These are phyloP conservation scores for Melanomma pulvis-pyrius DNA, from an alignment of 495 filamentous ascomycete genomes.

Conservation along the genomic window DNA sequence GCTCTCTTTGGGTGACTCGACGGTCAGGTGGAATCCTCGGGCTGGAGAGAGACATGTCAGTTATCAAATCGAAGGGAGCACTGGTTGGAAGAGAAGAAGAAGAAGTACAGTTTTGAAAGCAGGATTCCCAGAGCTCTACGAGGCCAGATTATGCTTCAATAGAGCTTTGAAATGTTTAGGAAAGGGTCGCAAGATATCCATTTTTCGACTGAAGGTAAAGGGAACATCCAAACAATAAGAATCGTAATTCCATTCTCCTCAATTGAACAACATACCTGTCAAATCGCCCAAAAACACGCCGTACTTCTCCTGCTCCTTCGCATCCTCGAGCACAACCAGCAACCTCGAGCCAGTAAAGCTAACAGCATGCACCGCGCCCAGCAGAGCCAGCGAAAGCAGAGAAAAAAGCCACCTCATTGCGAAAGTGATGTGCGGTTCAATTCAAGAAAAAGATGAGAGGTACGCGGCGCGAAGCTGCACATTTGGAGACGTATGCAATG, in stretches of 20 bases:
- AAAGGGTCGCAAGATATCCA: background rate
- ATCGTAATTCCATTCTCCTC: background rate
- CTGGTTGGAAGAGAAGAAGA: background rate
- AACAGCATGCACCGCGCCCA: slow-evolving; percentile 69
- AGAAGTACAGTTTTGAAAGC: background rate
- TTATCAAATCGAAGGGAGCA: slow-evolving; percentile 7
- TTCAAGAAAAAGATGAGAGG: background rate
- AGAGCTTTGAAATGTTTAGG: background rate
- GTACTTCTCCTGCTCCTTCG: slow-evolving; percentile 74
- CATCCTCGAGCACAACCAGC: slow-evolving; percentile 84
- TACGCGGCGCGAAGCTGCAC: slow-evolving; percentile 9
- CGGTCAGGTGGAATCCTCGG: slow-evolving; percentile 77
- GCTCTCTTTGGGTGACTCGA: slow-evolving; percentile 85
- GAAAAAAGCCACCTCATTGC: slow-evolving; percentile 78
- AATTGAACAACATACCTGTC: slow-evolving; percentile 58
- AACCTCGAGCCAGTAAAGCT: slow-evolving; percentile 81
- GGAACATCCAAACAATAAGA: background rate
- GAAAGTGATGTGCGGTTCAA: slow-evolving; percentile 9
- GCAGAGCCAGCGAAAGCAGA: slow-evolving; percentile 65
- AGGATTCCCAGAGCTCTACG: background rate
- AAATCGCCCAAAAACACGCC: slow-evolving; percentile 82
- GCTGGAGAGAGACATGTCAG: slow-evolving; percentile 51
- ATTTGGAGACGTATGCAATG: slow-evolving; percentile 38
- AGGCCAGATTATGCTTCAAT: background rate
- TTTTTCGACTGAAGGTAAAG: background rate